phyloP scores from a whole-genome alignment of 371 early-diverging fungal species.

The Mucor racemosus region DNA sequence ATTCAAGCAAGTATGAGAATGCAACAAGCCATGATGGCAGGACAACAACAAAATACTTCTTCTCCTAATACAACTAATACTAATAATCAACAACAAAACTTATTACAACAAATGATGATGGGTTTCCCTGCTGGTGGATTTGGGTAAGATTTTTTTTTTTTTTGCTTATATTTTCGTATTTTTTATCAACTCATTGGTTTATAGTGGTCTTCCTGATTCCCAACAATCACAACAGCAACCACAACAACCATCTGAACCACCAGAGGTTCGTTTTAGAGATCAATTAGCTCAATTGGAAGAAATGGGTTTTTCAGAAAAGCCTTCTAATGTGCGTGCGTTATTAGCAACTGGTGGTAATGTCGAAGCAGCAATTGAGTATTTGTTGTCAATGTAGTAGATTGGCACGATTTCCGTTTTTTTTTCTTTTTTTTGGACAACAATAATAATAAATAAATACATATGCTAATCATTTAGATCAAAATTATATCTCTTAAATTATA shows the following conservation, averaged over 20 bases:
- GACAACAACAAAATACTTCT: slow-evolving; percentile 14
- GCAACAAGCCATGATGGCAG: slow-evolving; percentile 39
- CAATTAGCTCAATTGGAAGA: slow-evolving; percentile 79
- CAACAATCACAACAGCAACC: slow-evolving; percentile 11
- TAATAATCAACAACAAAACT: slow-evolving; percentile 22
- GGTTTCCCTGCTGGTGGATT: slow-evolving; percentile 28
- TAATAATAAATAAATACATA: background rate
- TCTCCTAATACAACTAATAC: slow-evolving; percentile 15
- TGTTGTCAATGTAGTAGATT: slow-evolving; percentile 35
- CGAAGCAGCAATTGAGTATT: slow-evolving; percentile 69
- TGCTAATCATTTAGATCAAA: no score
- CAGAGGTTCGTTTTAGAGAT: slow-evolving; percentile 68
- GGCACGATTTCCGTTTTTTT: background rate
- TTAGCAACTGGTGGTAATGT: slow-evolving; percentile 81
- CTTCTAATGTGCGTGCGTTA: slow-evolving; percentile 75
- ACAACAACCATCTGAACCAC: slow-evolving; percentile 44
- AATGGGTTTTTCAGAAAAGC: slow-evolving; percentile 84
- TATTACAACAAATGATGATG: slow-evolving; percentile 34
- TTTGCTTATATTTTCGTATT: background rate
- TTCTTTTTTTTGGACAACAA: background rate
- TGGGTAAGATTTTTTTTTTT: slow-evolving; percentile 14
- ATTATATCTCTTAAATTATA: no score
- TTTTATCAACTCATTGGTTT: background rate
- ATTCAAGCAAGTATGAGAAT: slow-evolving; percentile 49
- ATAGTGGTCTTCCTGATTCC: slow-evolving; percentile 11